Conservation (phyloP, 345 rosid species). For the Raphanus raphanistrum region DNA sequence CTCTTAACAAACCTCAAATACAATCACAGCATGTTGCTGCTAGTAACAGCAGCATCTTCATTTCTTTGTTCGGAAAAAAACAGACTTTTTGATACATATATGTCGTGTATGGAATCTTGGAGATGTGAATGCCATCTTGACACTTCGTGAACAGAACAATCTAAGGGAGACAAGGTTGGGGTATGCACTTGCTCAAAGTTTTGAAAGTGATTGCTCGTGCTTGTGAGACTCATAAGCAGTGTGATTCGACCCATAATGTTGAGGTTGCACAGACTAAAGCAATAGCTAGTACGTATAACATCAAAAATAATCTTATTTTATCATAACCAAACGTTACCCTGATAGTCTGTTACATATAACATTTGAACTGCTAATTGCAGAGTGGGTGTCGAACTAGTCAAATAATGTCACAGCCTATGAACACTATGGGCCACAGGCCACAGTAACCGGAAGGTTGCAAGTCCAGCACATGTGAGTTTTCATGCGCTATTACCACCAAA, state of each 20-base stretch:
- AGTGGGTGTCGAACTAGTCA: no score
- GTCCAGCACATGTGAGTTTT: no score
- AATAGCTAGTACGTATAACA: constrained; percentile 59
- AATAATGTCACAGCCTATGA: no score
- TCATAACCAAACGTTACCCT: not conserved
- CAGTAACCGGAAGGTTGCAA: no score
- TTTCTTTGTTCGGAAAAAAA: not conserved
- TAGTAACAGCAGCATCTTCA: not conserved
- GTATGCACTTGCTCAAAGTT: constrained; percentile 81
- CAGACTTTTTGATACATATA: no score
- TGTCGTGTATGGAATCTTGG: not conserved
- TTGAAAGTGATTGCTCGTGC: constrained; percentile 89
- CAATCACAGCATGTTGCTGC: not conserved
- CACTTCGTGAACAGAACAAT: not conserved
- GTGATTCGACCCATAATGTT: constrained; percentile 74
- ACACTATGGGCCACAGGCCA: no score
- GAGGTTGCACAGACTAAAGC: constrained; percentile 91
- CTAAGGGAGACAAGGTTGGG: constrained; percentile 56
- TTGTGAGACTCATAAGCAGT: constrained; percentile 87
- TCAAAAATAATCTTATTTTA: not conserved
- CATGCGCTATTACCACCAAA: no score
- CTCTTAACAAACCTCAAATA: not conserved
- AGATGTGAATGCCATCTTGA: not conserved
- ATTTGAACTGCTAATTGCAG: not conserved
- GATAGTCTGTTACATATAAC: not conserved